These are phyloP conservation scores for Mrakiaceae sp. DNA, from an alignment of 1,284 basidiomycete genomes.

Conservation along the genomic window DNA sequence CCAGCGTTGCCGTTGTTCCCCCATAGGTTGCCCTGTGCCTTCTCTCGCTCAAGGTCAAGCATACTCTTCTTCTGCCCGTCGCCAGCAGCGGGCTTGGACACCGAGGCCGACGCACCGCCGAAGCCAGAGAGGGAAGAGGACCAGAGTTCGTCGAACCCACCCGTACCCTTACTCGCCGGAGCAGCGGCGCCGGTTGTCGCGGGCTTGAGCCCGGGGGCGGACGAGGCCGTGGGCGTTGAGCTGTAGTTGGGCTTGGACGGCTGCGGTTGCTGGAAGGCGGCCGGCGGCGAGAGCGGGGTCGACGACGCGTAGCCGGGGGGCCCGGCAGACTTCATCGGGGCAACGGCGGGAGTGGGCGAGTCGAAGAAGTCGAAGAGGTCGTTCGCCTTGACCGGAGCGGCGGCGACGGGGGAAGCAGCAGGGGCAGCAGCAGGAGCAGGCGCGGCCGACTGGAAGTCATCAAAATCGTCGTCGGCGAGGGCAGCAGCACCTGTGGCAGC, in stretches of 20 bases:
- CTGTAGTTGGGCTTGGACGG: constrained; percentile 12
- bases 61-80: constrained; percentile 53
- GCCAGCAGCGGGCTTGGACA: constrained; percentile 23
- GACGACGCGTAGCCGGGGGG: constrained; percentile 3
- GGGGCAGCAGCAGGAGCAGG: constrained; percentile 26
- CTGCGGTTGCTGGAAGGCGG: not conserved
- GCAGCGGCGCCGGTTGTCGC: constrained; percentile 19
- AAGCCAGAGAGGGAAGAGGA: constrained; percentile 58
- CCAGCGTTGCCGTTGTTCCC: no score
- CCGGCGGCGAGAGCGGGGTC: not conserved
- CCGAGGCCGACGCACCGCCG: constrained; percentile 21
- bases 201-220: constrained; percentile 20
- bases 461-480: constrained; percentile 62
- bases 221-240: constrained; percentile 17
- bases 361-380: constrained; percentile 44
- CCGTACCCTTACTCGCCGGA: constrained; percentile 1
- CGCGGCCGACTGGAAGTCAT: constrained; percentile 58
- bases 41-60: constrained; percentile 76
- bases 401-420: constrained; percentile 21
- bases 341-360: constrained; percentile 25
- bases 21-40: constrained; percentile 39
- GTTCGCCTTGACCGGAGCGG: constrained; percentile 26
- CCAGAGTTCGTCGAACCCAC: constrained; percentile 80
- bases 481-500: constrained; percentile 44
- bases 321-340: constrained; percentile 13